Evolutionary conservation across 139 green algal species (phyloP), one percentile per base, ranked within the genome.

Genomic region (Ostreobium quekettii): DNA sequence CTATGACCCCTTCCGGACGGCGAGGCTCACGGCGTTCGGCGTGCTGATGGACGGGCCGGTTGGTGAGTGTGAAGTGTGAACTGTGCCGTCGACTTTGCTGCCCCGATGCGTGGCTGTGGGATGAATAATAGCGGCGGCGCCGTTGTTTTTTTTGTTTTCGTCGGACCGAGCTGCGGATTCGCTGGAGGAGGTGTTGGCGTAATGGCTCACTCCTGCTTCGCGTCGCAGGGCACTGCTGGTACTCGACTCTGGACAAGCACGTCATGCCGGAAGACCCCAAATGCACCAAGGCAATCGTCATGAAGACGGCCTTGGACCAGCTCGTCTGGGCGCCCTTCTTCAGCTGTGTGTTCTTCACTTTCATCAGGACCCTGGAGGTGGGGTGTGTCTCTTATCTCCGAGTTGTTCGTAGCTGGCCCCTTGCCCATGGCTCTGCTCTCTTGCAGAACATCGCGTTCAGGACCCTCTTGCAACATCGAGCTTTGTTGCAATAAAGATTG

Each of bases 1-100:
- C 4, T 80, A 83, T 53, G 76, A 83, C 47, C 24, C 58, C 0
- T 22, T 72, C 24, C 67, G 78, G 0, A 74, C 62, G 7, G 30
- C 69, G 35, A 60, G 74, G 1, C 61, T 80, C 63, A 67, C 70
- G 1, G 32, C 78, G n/a, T 88, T 80, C 58, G 81, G 78, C 29
- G 42, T 86, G 32, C 49, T 84, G 8, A 36, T 88, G 32, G 75
- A 85, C 47, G 81, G 82, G 1, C 80, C 77, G 22, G 24, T 79
- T 1, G 81, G 78, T 71, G 37, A 67, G 56, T 4, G n/a, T n/a
- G n/a, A n/a, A n/a, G n/a, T 6, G 4, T 31, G 8, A 6, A 42
- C 22, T 4, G n/a, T 37, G 58, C 4, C 7, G 11, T 32, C 26
- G 11, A n/a, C n/a, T n/a, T n/a, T n/a, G n/a, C n/a, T n/a, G n/a